A percentile compares a stretch with the other conserved stretches of the same genome.
phyloP scores from a whole-genome alignment of 2,329 filamentous ascomycete species.

The Purpureocillium takamizusanense region DNA sequence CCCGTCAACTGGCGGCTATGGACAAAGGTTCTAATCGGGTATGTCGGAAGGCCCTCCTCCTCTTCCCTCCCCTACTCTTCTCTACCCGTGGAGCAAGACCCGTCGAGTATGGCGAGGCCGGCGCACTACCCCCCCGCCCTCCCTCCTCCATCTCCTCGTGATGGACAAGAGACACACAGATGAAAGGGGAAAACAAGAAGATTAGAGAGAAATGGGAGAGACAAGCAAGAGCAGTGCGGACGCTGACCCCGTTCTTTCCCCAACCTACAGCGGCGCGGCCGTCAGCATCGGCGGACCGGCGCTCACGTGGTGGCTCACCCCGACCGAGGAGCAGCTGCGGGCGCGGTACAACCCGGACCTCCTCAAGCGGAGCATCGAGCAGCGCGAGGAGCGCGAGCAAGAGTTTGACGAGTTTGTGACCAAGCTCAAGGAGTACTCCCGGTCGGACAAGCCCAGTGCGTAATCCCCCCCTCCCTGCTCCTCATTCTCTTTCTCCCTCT shows the following conservation, averaged over 20 bases:
- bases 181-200: background rate
- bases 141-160: too few species aligned
- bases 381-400: constrained; percentile 63
- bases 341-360: constrained; percentile 89
- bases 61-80: too few species aligned
- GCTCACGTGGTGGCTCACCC: constrained; percentile 69
- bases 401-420: constrained; percentile 85
- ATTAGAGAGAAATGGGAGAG: background rate
- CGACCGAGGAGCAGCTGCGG: constrained; percentile 88
- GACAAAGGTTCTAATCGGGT: constrained; percentile 66
- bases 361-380: constrained; percentile 78
- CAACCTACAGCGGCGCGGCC: constrained; percentile 49
- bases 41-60: too few species aligned
- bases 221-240: background rate
- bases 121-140: too few species aligned
- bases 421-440: constrained; percentile 79
- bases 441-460: constrained; percentile 85
- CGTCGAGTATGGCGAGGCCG: too few species aligned
- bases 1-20: constrained; percentile 46
- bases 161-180: too few species aligned
- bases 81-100: too few species aligned
- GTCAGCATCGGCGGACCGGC: constrained; percentile 79
- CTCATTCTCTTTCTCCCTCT: background rate
- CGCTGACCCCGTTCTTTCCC: background rate
- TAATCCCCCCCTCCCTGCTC: constrained; percentile 9